Base-by-base conservation (phyloP, 2,329 filamentous ascomycete species). In the Fusarium nelsonii region DNA sequence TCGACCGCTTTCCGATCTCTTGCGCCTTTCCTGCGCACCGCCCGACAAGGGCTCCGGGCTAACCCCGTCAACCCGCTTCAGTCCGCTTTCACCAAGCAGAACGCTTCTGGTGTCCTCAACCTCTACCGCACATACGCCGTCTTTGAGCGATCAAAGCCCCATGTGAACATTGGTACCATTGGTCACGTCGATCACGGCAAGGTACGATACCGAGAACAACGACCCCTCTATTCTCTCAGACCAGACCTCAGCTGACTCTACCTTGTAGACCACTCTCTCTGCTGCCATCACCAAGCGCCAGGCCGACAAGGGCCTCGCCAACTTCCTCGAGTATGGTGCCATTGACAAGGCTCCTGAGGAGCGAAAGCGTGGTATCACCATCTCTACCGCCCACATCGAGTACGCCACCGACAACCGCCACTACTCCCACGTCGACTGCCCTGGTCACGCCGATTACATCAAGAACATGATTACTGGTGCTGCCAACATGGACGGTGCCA, bases 381-480 rank as follows among this genome's bases (percentile, higher is more conserved):
- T 99, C 81, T 94, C 96, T 63, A 97, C 96, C 58, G 93, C 96
- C 73, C 96, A 99, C 85, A 97, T 99, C 84, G 96, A 99, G 86
- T 99, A 98, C 87, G 85, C 93, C 75, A 99, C 96, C 81, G 93
- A 97, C 1, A 87, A 86, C 80, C 91, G 96, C 79, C 96, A 99
- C 87, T 99, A 99, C 85, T 96, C 96, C 77, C 96, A 99, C 89
- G 96, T 99, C 86, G 96, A 99, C 89, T 99, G 96, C 84, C 96
- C 96, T 63, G 96, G 96, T 84, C 96, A 99, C 91, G 96, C 96
- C 84, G 96, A 99, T 93, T 99, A 99, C 88, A 98, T 99, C 87
- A 99, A 99, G 90, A 99, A 99, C 91, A 99, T 99, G 96, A 99
- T 99, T 82, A 99, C 96, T 74, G 96, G 96, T 90, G 94, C 96